Percentiles rank a stretch among this genome's conserved stretches.
phyloP scores from a whole-genome alignment of 2,329 filamentous ascomycete species.

The Trichoderma sp. region DNA sequence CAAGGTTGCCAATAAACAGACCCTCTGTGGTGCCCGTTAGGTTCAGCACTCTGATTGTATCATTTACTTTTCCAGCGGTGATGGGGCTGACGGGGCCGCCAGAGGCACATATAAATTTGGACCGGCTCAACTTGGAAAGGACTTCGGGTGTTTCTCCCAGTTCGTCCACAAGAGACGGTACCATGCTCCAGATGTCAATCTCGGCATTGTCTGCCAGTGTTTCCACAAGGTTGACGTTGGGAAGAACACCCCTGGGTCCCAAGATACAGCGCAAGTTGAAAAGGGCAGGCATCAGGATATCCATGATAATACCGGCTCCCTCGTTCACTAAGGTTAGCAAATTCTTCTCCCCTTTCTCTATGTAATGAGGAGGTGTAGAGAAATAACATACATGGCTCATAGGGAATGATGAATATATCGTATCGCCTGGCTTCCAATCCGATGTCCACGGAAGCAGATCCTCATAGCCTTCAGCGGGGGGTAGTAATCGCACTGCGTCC shows the following conservation, averaged over 20 bases:
- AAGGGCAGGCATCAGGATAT: conserved; percentile 41
- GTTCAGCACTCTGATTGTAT: conserved; percentile 31
- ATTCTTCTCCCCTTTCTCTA: not conserved
- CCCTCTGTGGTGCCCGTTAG: conserved; percentile 39
- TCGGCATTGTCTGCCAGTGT: conserved; percentile 35
- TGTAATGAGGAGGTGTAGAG: fast-evolving
- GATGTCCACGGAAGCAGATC: conserved; percentile 34
- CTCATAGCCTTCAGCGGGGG: conserved; percentile 33
- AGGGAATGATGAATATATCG: conserved; percentile 40
- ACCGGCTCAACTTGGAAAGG: conserved; percentile 33
- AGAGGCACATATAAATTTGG: conserved; percentile 41
- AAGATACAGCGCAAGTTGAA: conserved; percentile 40
- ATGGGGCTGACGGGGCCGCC: conserved; percentile 24
- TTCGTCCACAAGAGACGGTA: conserved; percentile 40
- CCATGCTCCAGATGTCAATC: conserved; percentile 43
- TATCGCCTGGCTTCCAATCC: conserved; percentile 33
- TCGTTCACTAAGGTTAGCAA: conserved; percentile 12
- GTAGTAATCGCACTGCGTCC: conserved; percentile 41
- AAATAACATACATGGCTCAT: conserved; percentile 36
- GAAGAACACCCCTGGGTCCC: conserved; percentile 37
- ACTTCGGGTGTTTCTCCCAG: conserved; percentile 35
- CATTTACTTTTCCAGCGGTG: not conserved
- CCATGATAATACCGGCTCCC: conserved; percentile 45
- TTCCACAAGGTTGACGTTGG: conserved; percentile 40
- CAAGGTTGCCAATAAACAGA: conserved; percentile 37